Evolutionary conservation across 306 rosid genomes (phyloP), one percentile per base, ranked within the genome.

Genomic region (Cicer arietinum): DNA sequence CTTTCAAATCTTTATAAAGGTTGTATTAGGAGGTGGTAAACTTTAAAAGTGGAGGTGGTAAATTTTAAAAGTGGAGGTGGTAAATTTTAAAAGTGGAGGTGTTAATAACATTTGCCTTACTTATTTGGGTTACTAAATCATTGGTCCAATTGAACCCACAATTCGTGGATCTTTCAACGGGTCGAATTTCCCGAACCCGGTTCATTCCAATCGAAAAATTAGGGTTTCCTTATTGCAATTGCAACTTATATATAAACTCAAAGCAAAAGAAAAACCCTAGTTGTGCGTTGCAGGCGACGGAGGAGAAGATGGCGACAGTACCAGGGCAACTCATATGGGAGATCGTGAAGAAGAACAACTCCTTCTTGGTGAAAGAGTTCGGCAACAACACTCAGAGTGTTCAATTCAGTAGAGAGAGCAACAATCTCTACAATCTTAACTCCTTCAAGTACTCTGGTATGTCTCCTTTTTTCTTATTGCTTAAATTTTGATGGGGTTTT

Each of bases 301-400:
- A 74, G 73, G 9, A 44, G 73, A 10, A 35, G 60, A 94, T 94
- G 98, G 85, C 98, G 58, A 81, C 90, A 0, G 91, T 91, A 43
- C 87, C 98, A n/a, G 98, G 92, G 48, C 98, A 85, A n/a, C 86
- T 94, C 58, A 70, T 94, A 39, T 94, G 98, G 98, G 97, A 94
- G 96, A 90, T 94, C 46, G 97, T 94, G 79, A 94, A 94, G 87
- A 90, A 67, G 86, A 90, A 94, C 90, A 94, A 90, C 87, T 91
- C 83, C 0, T 94, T 94, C 7, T 78, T 94, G 82, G 97, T 94
- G 14, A 94, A 91, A 69, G 81, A 94, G 86, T 94, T 94, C 25
- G 98, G 98, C 10, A 81, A 81, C 1, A 90, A 96, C 51, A 88
- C 89, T 52, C 91, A 90, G 13, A 86, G 92, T 8, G 88, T 94